Evolutionary conservation across 306 rosid genomes (phyloP).

Genomic region (Phaseolus lunatus): DNA sequence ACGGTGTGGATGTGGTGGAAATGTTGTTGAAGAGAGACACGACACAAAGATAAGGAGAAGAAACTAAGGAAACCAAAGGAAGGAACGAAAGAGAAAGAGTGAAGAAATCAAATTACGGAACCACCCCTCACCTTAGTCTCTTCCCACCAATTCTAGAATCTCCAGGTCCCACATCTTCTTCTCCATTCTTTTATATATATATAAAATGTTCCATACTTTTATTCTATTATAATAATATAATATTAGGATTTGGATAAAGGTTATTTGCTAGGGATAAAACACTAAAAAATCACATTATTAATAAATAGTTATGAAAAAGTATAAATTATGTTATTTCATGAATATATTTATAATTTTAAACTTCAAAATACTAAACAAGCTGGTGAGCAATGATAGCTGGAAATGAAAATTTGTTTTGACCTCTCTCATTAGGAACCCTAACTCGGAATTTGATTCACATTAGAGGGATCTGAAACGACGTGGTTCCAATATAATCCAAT

Average conservation of each 20-base stretch:
- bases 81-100: background rate
- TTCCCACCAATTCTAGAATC: background rate
- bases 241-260: too few species aligned
- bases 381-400: background rate
- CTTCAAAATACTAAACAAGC: background rate
- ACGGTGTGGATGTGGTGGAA: background rate
- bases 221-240: too few species aligned
- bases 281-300: too few species aligned
- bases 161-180: background rate
- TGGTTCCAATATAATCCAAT: background rate
- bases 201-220: too few species aligned
- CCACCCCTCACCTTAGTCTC: background rate
- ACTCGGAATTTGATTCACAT: background rate
- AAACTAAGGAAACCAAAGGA: too few species aligned
- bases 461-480: background rate
- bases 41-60: constrained; percentile 7
- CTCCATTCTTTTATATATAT: background rate
- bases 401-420: background rate
- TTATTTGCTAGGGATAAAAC: too few species aligned
- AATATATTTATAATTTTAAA: too few species aligned
- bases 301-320: too few species aligned
- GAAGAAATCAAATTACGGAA: background rate
- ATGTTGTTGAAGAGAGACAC: background rate
- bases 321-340: too few species aligned
- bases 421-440: background rate